Conservation (phyloP, 495 filamentous ascomycete species). For the Tuber borchii region DNA sequence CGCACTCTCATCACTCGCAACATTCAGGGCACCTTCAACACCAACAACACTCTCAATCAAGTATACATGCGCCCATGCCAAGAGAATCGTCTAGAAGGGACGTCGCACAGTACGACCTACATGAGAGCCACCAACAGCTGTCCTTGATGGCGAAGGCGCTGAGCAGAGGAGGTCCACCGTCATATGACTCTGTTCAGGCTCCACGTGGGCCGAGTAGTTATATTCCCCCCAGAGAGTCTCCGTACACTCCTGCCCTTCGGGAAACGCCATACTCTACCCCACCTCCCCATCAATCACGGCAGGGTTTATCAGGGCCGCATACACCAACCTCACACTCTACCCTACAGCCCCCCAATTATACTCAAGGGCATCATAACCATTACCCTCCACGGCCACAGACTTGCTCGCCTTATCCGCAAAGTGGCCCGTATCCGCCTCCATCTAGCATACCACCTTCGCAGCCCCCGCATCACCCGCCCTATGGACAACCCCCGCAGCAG, state of each 20-base stretch:
- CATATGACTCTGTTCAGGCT: conserved; percentile 4
- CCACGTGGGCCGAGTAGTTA: background rate
- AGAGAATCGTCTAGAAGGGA: conserved; percentile 25
- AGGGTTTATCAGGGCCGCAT: conserved; percentile 12
- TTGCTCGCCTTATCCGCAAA: conserved; percentile 10
- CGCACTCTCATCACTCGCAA: conserved; percentile 17
- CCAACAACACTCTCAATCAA: conserved; percentile 7
- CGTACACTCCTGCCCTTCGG: conserved; percentile 11
- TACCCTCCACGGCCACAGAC: conserved; percentile 11
- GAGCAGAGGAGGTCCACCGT: conserved; percentile 12
- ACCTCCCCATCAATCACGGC: conserved; percentile 14
- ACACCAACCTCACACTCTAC: conserved; percentile 20
- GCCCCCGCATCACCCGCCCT: conserved; percentile 9
- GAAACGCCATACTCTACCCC: conserved; percentile 23
- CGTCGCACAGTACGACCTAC: conserved; percentile 23
- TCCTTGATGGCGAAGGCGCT: conserved; percentile 14
- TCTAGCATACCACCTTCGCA: conserved; percentile 21
- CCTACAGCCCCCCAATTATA: conserved; percentile 5
- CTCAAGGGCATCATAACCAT: conserved; percentile 4
- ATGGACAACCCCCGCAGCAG: conserved; percentile 18
- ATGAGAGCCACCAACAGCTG: conserved; percentile 21
- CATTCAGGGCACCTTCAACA: conserved; percentile 6
- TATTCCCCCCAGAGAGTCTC: conserved; percentile 5
- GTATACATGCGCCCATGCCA: conserved; percentile 22
- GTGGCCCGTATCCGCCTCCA: conserved; percentile 14